Base-by-base conservation (phyloP, 768 basidiomycete species). In the Suillus plorans region DNA sequence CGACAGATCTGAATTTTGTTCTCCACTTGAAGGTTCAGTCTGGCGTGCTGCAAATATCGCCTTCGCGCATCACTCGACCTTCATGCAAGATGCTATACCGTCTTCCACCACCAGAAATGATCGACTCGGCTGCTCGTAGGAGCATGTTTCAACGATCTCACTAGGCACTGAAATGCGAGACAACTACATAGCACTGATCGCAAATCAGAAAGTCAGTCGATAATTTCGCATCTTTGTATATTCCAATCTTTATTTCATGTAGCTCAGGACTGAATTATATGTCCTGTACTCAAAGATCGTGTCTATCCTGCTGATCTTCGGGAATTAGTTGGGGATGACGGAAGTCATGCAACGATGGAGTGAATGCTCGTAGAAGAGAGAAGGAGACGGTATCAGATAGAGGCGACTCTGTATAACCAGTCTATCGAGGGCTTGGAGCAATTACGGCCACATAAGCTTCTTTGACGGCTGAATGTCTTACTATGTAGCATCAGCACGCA, bases 301-400 rank as follows among this genome's bases (percentile, higher is more conserved):
- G 53, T 55, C 18, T 55, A 55, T 55, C 31, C 53, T 55, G 53
- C 20, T 55, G 31, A 55, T 55, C 53, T 55, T 55, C 36, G 53
- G 53, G 53, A 55, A n/a, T 5, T 55, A 34, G 34, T 55, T 36
- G 34, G 53, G 12, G 53, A 55, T 55, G 31, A 34, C 5, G 20
- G 34, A 55, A 55, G 53, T 34, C 53, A 55, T 55, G 12, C 53
- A 36, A 34, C n/a, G 13, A 34, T 55, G n/a, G 53, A 55, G 18
- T 34, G 53, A n/a, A 12, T 55, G n/a, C 20, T 55, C 20, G 36
- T 55, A n/a, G 53, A 55, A 36, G 53, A 55, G 34, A 55, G 53
- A 34, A 55, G 20, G 20, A 55, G 36, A 36, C 31, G 20, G 20
- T 55, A 34, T 36, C 53, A 55, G 14, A 55, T 55, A 34, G 53